Evolutionary conservation across 2,329 filamentous ascomycete species (phyloP), one percentile per base, ranked within the genome.

Genomic region (Neocucurbitaria cava): DNA sequence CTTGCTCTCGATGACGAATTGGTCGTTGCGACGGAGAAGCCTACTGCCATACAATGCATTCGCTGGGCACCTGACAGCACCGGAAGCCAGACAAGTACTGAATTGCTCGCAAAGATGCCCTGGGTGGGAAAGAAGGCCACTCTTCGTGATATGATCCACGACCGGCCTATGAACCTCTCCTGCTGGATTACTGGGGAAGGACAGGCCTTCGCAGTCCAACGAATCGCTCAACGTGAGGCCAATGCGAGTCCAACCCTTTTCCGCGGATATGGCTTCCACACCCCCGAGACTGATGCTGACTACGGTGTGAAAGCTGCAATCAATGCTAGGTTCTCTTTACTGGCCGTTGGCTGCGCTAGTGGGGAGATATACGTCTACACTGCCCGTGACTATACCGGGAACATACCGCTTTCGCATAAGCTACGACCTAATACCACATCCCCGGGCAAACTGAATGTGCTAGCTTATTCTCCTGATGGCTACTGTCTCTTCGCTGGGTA

Each of bases 401-500:
- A 96, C 68, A 92, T 99, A 48, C 90, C 92, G 5, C 79, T 90
- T 13, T 98, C 94, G 1, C 93, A 98, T 73, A 85, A 84, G 28
- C 86, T 97, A 57, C 83, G 79, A 48, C 79, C 90, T 1, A 88
- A 90, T 11, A 86, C 88, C 0, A 92, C 92, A 1, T 76, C 81
- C 4, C 88, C 91, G 1, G 95, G 95, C 0, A 75, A 78, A 11
- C 78, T 97, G 46, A 92, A 86, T 2, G 89, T 87, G 26, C 77
- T 99, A 61, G 87, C 79, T 56, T 99, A 96, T 78, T 97, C 95
- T 1, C 92, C 94, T 0, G 95, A 99, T 74, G 95, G 95, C 17
- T 97, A 98, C 74, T 96, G 93, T 73, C 83, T 99, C 8, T 97
- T 99, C 76, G 92, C 90, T 39, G 95, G 94, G 1, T 98, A 94